Conservation (phyloP, 2,329 filamentous ascomycete species). For the Cladosporium austrohemisphaericum region DNA sequence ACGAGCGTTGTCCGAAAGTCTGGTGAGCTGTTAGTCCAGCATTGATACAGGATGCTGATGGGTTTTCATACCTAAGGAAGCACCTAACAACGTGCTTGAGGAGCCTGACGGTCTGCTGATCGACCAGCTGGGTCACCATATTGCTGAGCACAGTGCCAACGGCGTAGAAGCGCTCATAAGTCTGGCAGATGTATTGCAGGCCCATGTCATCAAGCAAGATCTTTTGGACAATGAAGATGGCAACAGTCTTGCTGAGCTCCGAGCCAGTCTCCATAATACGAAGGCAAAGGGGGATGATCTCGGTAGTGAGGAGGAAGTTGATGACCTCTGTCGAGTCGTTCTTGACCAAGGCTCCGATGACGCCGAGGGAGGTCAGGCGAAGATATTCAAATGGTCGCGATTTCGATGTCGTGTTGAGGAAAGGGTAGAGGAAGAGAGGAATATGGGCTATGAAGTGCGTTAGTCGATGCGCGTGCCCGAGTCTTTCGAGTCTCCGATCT, state of each 20-base stretch:
- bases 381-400: constrained; percentile 97
- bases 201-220: constrained; percentile 95
- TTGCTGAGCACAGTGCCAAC: constrained; percentile 97
- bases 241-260: constrained; percentile 96
- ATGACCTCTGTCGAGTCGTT: constrained; percentile 98
- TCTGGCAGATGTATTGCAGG: constrained; percentile 96
- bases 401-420: constrained; percentile 97
- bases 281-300: constrained; percentile 95
- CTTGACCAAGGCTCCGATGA: constrained; percentile 96
- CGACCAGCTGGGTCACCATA: constrained; percentile 96
- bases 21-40: constrained; percentile 37
- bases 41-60: background rate
- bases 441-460: constrained; percentile 69
- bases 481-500: constrained; percentile 22
- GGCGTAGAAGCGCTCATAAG: constrained; percentile 96
- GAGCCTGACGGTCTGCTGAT: constrained; percentile 92
- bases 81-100: constrained; percentile 97
- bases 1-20: constrained; percentile 91
- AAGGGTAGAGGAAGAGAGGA: constrained; percentile 94
- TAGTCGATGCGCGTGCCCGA: constrained; percentile 1
- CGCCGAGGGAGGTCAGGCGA: constrained; percentile 88
- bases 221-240: constrained; percentile 99
- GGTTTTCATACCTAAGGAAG: constrained; percentile 65
- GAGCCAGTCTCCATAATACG: constrained; percentile 99
- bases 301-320: constrained; percentile 96